Evolutionary conservation across 1,284 basidiomycete genomes (phyloP).

Genomic region (Irpex rosettiformis): DNA sequence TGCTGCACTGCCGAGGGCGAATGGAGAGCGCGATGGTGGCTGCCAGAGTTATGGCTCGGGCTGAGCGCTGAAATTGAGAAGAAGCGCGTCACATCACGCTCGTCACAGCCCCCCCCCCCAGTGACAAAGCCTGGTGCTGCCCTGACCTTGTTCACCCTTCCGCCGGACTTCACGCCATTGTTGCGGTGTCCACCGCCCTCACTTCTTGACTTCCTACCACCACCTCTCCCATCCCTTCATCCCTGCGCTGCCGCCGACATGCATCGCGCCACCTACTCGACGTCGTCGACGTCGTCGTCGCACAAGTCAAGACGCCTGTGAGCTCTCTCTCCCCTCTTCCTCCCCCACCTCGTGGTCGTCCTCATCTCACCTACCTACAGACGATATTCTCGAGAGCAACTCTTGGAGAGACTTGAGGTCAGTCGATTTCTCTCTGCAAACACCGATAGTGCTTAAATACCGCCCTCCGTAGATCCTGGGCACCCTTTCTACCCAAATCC

Average conservation of each 20-base stretch:
- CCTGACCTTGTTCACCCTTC: slow-evolving; percentile 27
- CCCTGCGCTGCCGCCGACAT: slow-evolving; percentile 23
- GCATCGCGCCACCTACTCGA: slow-evolving; percentile 25
- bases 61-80: slow-evolving; percentile 1
- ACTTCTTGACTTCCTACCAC: slow-evolving; percentile 36
- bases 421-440: slow-evolving; percentile 19
- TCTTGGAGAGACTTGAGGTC: slow-evolving; percentile 60
- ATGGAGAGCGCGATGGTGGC: too few species aligned
- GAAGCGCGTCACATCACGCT: neutral
- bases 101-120: slow-evolving; percentile 1
- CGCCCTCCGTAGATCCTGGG: slow-evolving; percentile 50
- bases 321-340: slow-evolving; percentile 21
- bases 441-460: slow-evolving; percentile 8
- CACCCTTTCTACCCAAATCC: slow-evolving; percentile 48
- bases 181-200: slow-evolving; percentile 28
- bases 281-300: slow-evolving; percentile 22
- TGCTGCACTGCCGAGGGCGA: too few species aligned
- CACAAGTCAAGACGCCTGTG: slow-evolving; percentile 36
- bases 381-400: slow-evolving; percentile 57
- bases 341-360: slow-evolving; percentile 21
- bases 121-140: slow-evolving; percentile 11
- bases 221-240: slow-evolving; percentile 24
- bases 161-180: slow-evolving; percentile 29
- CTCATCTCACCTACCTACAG: slow-evolving; percentile 32
- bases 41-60: too few species aligned